Percentiles rank a stretch among this genome's conserved stretches.
Evolutionary conservation across 768 basidiomycete species (phyloP).

Genomic region (Collybia mongolica): DNA sequence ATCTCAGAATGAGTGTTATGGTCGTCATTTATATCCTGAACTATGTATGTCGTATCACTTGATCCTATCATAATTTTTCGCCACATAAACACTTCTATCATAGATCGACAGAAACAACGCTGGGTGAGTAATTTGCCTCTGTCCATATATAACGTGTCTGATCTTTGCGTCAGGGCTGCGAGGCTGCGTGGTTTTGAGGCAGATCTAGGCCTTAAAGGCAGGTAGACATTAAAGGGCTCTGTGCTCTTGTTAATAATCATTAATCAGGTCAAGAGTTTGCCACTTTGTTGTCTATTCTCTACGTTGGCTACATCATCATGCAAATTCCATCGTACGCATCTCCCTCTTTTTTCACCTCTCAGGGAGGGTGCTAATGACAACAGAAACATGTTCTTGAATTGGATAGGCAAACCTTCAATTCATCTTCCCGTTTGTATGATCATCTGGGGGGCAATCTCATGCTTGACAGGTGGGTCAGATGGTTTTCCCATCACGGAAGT

Average conservation of each 20-base stretch:
- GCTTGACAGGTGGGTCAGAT: slow-evolving; percentile 41
- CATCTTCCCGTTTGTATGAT: slow-evolving; percentile 64
- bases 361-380: not conserved
- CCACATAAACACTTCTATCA: slow-evolving; percentile 28
- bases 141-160: not conserved
- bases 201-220: slow-evolving; percentile 55
- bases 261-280: slow-evolving; percentile 46
- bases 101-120: slow-evolving; percentile 74
- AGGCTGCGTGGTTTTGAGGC: slow-evolving; percentile 63
- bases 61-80: not conserved
- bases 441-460: slow-evolving; percentile 61
- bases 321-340: slow-evolving; percentile 64
- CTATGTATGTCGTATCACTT: slow-evolving; percentile 22
- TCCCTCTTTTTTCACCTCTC: not conserved
- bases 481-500: not conserved
- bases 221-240: not conserved
- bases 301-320: slow-evolving; percentile 70
- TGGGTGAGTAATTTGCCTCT: slow-evolving; percentile 34
- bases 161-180: slow-evolving; percentile 45
- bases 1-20: slow-evolving; percentile 47
- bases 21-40: slow-evolving; percentile 48
- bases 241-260: not conserved
- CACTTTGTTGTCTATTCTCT: slow-evolving; percentile 58
- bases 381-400: slow-evolving; percentile 70
- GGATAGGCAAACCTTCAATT: slow-evolving; percentile 60